phyloP scores from a whole-genome alignment of 257 asterid genomes.

The Capsicum rhomboideum region DNA sequence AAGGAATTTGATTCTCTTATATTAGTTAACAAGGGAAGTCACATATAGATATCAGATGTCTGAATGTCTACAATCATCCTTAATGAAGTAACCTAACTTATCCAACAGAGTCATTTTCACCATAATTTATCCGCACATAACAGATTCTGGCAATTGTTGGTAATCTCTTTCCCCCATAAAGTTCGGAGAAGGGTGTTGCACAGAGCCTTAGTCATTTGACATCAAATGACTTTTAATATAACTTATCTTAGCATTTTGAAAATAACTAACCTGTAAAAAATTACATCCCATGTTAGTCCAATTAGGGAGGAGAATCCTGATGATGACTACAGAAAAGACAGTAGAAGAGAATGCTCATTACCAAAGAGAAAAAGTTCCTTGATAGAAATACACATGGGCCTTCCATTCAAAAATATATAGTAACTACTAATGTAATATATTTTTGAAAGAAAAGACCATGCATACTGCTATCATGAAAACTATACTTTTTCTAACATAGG shows the following conservation, averaged over 20 bases:
- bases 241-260: not conserved
- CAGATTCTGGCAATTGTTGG: not conserved
- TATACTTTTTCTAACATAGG: not conserved
- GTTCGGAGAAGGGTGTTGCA: not conserved
- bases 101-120: not conserved
- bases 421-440: not conserved
- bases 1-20: not conserved
- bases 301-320: not conserved
- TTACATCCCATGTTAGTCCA: not conserved
- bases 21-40: not conserved
- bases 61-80: not conserved
- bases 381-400: conserved; percentile 4
- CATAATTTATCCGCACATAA: not conserved
- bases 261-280: not conserved
- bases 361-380: not conserved
- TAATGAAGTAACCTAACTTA: not conserved
- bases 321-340: not conserved
- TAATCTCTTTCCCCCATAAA: not conserved
- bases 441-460: conserved; percentile 12
- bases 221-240: not conserved
- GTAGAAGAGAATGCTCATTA: not conserved
- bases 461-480: not conserved
- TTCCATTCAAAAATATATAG: conserved; percentile 21
- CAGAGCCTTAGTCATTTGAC: not conserved
- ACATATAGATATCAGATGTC: not conserved